phyloP scores from a whole-genome alignment of 2,329 filamentous ascomycete species.

The Drechslerella dactyloides region DNA sequence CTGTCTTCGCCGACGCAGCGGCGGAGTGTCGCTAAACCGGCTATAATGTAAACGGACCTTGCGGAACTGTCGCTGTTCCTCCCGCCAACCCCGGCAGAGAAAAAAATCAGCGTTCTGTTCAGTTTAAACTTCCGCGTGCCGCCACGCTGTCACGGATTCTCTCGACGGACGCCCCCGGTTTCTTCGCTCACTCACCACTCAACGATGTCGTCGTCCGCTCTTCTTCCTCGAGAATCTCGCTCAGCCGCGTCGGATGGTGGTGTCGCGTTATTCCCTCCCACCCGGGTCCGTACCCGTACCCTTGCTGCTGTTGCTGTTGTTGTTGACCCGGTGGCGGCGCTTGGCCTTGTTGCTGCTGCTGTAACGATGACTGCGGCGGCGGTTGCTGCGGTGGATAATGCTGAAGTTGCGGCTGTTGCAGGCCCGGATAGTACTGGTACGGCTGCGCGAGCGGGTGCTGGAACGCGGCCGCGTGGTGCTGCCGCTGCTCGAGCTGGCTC shows the following conservation, averaged over 20 bases:
- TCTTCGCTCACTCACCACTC: constrained; percentile 65
- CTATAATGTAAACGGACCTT: too few species aligned
- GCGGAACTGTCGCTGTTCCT: neutral
- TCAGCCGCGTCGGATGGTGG: constrained; percentile 85
- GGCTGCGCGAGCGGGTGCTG: constrained; percentile 55
- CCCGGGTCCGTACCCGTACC: constrained; percentile 71
- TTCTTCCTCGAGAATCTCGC: constrained; percentile 86
- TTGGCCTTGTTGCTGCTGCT: constrained; percentile 64
- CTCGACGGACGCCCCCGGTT: constrained; percentile 60
- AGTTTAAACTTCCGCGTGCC: constrained; percentile 57
- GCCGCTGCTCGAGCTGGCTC: constrained; percentile 53
- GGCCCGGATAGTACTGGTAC: constrained; percentile 53
- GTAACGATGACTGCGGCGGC: constrained; percentile 61
- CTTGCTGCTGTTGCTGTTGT: constrained; percentile 64
- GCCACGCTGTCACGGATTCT: constrained; percentile 55
- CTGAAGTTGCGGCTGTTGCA: constrained; percentile 60
- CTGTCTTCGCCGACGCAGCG: too few species aligned
- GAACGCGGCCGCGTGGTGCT: constrained; percentile 58
- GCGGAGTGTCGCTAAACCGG: too few species aligned
- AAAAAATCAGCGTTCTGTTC: constrained; percentile 40
- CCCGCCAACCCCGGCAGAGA: constrained; percentile 16
- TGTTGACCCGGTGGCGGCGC: constrained; percentile 59
- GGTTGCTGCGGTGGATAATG: constrained; percentile 61
- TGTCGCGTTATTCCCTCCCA: constrained; percentile 78
- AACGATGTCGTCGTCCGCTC: constrained; percentile 70